A percentile compares a stretch with the other conserved stretches of the same genome.
Conservation (phyloP, 192 early-diverging fungal species). For the Coemansia sp. region DNA sequence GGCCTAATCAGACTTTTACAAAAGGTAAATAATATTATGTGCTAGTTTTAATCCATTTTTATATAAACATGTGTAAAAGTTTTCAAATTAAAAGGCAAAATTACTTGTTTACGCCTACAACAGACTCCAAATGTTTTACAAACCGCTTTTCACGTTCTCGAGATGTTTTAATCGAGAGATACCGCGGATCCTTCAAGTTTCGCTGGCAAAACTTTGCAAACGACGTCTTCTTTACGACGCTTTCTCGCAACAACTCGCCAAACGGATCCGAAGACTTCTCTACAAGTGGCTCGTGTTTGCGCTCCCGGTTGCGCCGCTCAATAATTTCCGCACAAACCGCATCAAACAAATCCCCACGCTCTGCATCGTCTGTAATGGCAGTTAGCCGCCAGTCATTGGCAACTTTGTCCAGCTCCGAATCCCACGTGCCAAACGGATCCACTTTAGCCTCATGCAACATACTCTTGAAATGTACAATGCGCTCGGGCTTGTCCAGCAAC, state of each 20-base stretch:
- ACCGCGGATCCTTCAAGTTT: conserved; percentile 39
- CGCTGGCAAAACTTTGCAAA: conserved; percentile 50
- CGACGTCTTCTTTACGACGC: conserved; percentile 24
- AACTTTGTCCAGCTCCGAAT: conserved; percentile 12
- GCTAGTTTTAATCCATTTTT: not conserved
- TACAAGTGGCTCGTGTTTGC: not conserved
- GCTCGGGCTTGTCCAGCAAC: not conserved
- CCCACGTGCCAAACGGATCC: conserved; percentile 45
- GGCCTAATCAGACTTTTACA: too few relatives aligned
- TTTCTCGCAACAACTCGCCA: conserved; percentile 29
- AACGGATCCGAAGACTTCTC: conserved; percentile 20
- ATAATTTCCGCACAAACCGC: conserved; percentile 19
- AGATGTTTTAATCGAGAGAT: conserved; percentile 39
- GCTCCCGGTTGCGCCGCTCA: conserved; percentile 7
- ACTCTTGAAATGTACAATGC: conserved; percentile 18
- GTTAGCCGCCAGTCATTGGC: conserved; percentile 16
- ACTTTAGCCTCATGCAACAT: conserved; percentile 30
- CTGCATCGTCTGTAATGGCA: conserved; percentile 6
- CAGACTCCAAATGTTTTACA: conserved; percentile 23
- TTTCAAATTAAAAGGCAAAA: not conserved
- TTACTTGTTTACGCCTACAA: not conserved
- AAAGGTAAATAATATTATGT: too few relatives aligned
- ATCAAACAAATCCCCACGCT: conserved; percentile 41
- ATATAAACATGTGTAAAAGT: not conserved
- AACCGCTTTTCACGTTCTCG: conserved; percentile 50